Conservation (phyloP, 1,284 basidiomycete genomes). For the Termitomyces sp. region DNA sequence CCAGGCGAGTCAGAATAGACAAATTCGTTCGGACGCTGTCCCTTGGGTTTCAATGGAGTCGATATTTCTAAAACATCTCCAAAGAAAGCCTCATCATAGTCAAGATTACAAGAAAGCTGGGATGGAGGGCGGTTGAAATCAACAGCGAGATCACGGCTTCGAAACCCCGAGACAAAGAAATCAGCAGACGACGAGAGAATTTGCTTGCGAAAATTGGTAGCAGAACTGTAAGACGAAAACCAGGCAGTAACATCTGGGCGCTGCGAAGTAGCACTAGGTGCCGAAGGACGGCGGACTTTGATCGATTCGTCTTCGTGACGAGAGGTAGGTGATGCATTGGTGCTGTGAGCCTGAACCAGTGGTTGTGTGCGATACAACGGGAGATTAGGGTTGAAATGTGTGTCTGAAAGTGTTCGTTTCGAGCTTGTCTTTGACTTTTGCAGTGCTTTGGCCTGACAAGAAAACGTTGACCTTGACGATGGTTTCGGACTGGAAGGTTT, state of each 20-base stretch:
- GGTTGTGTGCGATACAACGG: constrained; percentile 8
- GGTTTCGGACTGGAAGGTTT: constrained; percentile 23
- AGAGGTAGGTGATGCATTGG: constrained; percentile 21
- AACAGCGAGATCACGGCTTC: constrained; percentile 18
- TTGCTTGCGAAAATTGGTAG: constrained; percentile 2
- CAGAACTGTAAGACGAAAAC: constrained; percentile 8
- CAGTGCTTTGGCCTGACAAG: not conserved
- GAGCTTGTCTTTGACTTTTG: constrained; percentile 28
- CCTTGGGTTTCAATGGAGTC: constrained; percentile 21
- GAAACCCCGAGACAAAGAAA: constrained; percentile 14
- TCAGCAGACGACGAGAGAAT: constrained; percentile 13
- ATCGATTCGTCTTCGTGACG: constrained; percentile 10
- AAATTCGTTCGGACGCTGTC: not conserved
- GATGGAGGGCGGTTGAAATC: constrained; percentile 43
- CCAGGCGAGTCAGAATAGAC: constrained; percentile 5
- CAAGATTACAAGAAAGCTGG: constrained; percentile 30
- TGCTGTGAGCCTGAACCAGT: constrained; percentile 19
- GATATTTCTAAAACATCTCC: constrained; percentile 25
- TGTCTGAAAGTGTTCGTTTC: constrained; percentile 25
- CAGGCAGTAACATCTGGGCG: constrained; percentile 15
- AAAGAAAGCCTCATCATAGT: constrained; percentile 27
- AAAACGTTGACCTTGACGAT: constrained; percentile 1
- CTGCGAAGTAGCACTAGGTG: constrained; percentile 18
- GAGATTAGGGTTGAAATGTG: constrained; percentile 22
- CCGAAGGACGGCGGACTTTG: constrained; percentile 26